Percentiles rank a stretch among this genome's conserved stretches.
Evolutionary conservation across 2,329 filamentous ascomycete genomes (phyloP).

Genomic region (Venturia aucupariae): DNA sequence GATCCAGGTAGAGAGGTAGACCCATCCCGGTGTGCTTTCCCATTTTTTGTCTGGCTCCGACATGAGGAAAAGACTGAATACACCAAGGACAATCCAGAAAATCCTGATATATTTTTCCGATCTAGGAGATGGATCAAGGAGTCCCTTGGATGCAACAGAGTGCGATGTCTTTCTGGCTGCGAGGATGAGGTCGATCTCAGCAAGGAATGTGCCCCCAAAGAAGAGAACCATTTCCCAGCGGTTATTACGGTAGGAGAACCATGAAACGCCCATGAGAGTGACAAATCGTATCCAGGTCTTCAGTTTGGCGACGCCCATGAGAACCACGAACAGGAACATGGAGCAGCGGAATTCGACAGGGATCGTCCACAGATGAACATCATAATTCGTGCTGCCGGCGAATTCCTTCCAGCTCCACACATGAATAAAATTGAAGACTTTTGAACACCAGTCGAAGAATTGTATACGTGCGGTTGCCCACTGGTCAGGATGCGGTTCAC

Average conservation of each 20-base stretch:
- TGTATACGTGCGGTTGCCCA: slow-evolving; percentile 16
- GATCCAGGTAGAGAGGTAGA: slow-evolving; percentile 30
- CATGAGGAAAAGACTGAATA: slow-evolving; percentile 34
- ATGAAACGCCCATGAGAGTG: slow-evolving; percentile 33
- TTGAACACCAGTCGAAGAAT: slow-evolving; percentile 25
- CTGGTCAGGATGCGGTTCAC: slow-evolving; percentile 17
- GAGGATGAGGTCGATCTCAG: slow-evolving; percentile 41
- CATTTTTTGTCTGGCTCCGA: slow-evolving; percentile 33
- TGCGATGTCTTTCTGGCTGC: not conserved
- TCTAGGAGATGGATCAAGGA: not conserved
- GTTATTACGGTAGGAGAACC: slow-evolving; percentile 39
- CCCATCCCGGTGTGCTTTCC: slow-evolving; percentile 34
- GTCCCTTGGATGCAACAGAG: not conserved
- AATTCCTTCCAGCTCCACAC: slow-evolving; percentile 16
- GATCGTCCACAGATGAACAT: slow-evolving; percentile 55
- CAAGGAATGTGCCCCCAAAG: slow-evolving; percentile 44
- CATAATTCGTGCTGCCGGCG: slow-evolving; percentile 32
- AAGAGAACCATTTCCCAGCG: slow-evolving; percentile 50
- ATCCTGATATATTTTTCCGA: not conserved
- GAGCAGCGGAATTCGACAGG: slow-evolving; percentile 52
- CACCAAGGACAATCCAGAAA: slow-evolving; percentile 28
- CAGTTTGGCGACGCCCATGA: slow-evolving; percentile 42
- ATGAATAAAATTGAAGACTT: slow-evolving; percentile 27
- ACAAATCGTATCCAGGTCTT: slow-evolving; percentile 35
- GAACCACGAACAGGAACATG: slow-evolving; percentile 46